Evolutionary conservation across 2,329 filamentous ascomycete species (phyloP), one percentile per base, ranked within the genome.

Genomic region (Colletotrichum ledebouriae): DNA sequence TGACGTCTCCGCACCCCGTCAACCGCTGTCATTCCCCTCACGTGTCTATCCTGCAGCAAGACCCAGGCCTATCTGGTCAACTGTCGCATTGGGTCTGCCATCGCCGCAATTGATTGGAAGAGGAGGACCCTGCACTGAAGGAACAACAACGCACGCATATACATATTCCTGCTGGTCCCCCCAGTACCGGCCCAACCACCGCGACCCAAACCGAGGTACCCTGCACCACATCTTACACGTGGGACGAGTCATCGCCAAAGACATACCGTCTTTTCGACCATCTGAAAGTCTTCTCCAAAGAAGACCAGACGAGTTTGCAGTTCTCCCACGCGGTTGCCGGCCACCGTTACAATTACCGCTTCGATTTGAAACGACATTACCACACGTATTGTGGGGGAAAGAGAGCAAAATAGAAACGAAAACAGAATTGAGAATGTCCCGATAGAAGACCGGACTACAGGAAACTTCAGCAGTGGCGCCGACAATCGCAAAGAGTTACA

Each of bases 131-230:
- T 58, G 63, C 63, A 46, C 57, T 42, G 47, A 50, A 49, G 52
- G 33, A 69, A 69, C 63, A 69, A 67, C 67, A 69, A 69, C 63
- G 63, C 63, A 69, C 67, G 58, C 67, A 69, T 65, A 65, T 50
- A 53, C 63, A 62, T 67, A 62, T 57, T 69, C 63, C 20, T 63
- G 57, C 58, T 47, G 34, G 47, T 46, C 57, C 56, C 49, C 67
- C 57, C 55, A 63, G 59, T 58, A 53, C 41, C 49, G 50, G 50
- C 67, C 67, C 67, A 69, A 69, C 67, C 67, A 69, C 63, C 67
- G 25, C 67, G 25, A 62, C 37, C 44, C 55, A 47, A 57, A 50
- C 55, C 65, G 65, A 68, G 49, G 65, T 59, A 55, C 63, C 55
- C 55, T 68, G 55, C 56, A 50, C 59, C 63, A 37, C 39, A 41